Evolutionary conservation across 1,284 basidiomycete species (phyloP).

Genomic region (Butyriboletus regius): DNA sequence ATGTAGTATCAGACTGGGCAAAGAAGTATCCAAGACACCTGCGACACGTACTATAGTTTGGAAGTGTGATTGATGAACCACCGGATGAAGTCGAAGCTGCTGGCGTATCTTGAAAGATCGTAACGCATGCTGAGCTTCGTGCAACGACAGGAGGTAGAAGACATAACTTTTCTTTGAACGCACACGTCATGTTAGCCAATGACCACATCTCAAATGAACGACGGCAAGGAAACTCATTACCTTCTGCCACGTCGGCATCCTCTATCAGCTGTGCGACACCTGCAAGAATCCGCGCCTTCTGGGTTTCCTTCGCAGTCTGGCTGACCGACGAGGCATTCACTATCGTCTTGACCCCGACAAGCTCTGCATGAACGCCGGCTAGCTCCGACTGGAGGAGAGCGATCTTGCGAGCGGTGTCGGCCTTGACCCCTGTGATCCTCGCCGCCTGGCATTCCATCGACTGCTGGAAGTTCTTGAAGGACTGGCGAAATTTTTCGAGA

Average conservation of each 20-base stretch:
- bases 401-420: conserved; percentile 19
- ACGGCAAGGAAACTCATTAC: conserved; percentile 1
- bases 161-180: not conserved
- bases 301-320: conserved; percentile 6
- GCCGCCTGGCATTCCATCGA: conserved; percentile 15
- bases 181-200: conserved; percentile 2
- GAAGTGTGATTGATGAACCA: not conserved
- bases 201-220: not conserved
- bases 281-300: not conserved
- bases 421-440: conserved; percentile 17
- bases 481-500: conserved; percentile 4
- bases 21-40: not conserved
- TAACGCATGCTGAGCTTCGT: not conserved
- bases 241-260: conserved; percentile 1
- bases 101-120: not conserved
- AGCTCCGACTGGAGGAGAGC: conserved; percentile 16
- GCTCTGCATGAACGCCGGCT: conserved; percentile 8
- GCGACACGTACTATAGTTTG: conserved; percentile 5
- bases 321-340: not conserved
- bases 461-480: conserved; percentile 1
- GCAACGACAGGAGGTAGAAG: not conserved
- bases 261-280: not conserved
- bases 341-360: conserved; percentile 9
- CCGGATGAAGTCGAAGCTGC: not conserved
- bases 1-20: not conserved